These are phyloP conservation scores for Xanthoceras sorbifolium DNA, from an alignment of 345 rosid species.

Conservation along the genomic window DNA sequence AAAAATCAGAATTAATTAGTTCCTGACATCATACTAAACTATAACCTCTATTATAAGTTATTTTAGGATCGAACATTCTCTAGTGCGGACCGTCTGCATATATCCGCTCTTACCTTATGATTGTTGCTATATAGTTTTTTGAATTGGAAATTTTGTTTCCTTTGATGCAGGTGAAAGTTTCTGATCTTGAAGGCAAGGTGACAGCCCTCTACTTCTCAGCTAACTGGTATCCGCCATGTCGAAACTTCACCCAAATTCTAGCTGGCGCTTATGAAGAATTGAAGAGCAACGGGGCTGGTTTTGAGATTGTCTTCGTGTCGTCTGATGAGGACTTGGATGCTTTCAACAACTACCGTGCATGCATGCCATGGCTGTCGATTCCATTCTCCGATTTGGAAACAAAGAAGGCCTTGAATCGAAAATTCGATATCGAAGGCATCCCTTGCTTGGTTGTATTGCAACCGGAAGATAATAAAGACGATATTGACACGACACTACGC, in stretches of 20 bases:
- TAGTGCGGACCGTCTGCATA: neutral
- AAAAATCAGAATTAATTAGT: neutral
- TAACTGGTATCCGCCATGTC: constrained; percentile 59
- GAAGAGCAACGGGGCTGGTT: constrained; percentile 34
- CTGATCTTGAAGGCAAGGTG: constrained; percentile 53
- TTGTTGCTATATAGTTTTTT: too few relatives aligned
- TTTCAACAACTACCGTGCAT: constrained; percentile 47
- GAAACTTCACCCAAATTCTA: constrained; percentile 43
- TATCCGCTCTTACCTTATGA: too few relatives aligned
- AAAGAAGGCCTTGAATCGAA: constrained; percentile 46
- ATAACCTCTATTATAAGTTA: neutral
- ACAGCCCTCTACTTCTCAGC: constrained; percentile 69
- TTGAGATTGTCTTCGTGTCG: constrained; percentile 59
- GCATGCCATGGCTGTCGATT: constrained; percentile 63
- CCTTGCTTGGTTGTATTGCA: constrained; percentile 56
- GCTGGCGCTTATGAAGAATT: constrained; percentile 41
- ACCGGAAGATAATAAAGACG: constrained; percentile 40
- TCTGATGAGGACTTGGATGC: constrained; percentile 58
- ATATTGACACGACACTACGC: constrained; percentile 20
- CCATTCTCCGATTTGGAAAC: constrained; percentile 62
- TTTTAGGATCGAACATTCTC: neutral
- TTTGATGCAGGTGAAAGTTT: constrained; percentile 43
- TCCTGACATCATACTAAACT: too few relatives aligned
- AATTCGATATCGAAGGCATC: constrained; percentile 54
- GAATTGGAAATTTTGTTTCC: neutral